These are phyloP conservation scores for Spizellomyces punctatus DNA, from an alignment of 192 early-diverging fungal genomes.

Conservation along the genomic window DNA sequence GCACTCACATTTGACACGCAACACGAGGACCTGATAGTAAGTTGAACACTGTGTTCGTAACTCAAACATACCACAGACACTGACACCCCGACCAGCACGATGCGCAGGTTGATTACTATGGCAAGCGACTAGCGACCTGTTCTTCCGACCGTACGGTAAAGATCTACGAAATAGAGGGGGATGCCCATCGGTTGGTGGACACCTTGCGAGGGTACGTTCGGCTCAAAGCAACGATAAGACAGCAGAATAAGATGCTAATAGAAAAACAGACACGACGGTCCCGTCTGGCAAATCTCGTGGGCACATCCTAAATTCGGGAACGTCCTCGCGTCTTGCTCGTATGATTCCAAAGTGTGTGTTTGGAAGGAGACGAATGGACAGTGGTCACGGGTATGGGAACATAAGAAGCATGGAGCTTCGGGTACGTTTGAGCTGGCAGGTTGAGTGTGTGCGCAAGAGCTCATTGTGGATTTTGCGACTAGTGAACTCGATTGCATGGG, in stretches of 20 bases:
- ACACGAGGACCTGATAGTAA: constrained; percentile 88
- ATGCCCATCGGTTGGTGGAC: constrained; percentile 64
- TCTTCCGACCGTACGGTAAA: constrained; percentile 95
- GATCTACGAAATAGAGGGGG: constrained; percentile 88
- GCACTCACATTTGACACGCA: constrained; percentile 75
- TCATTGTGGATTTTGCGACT: neutral
- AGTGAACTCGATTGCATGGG: constrained; percentile 98
- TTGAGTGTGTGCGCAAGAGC: neutral
- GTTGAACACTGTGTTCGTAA: constrained; percentile 19
- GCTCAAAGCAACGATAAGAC: no score
- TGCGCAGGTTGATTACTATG: constrained; percentile 81
- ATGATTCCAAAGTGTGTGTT: constrained; percentile 93
- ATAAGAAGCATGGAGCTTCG: constrained; percentile 85
- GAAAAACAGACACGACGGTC: constrained; percentile 80
- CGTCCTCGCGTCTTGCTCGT: constrained; percentile 94
- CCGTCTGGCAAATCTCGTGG: constrained; percentile 99
- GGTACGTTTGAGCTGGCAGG: constrained; percentile 48
- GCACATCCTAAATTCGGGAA: constrained; percentile 98
- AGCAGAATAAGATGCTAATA: no score
- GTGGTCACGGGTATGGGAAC: constrained; percentile 85
- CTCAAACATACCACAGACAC: neutral
- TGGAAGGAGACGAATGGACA: constrained; percentile 86
- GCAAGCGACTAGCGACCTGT: constrained; percentile 93
- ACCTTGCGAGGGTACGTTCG: constrained; percentile 70
- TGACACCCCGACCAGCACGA: constrained; percentile 58